Percentiles rank a stretch among this genome's conserved stretches.
phyloP scores from a whole-genome alignment of 306 rosid genomes.

The Vigna unguiculata region DNA sequence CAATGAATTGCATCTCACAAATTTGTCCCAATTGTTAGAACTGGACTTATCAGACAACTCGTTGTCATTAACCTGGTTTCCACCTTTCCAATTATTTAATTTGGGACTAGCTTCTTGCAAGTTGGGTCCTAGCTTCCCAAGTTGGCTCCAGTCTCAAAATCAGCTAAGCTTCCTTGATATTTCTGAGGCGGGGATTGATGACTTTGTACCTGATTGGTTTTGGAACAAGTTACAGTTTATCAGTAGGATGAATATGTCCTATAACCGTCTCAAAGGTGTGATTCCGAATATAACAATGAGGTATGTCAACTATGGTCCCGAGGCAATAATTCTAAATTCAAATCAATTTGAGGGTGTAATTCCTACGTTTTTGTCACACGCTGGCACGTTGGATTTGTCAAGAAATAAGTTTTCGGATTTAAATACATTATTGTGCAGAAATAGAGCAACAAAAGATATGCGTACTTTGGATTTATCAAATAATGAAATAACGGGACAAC shows the following conservation, averaged over 20 bases:
- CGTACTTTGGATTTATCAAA: neutral
- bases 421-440: neutral
- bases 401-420: conserved; percentile 15
- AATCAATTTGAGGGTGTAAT: conserved; percentile 30
- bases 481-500: conserved; percentile 17
- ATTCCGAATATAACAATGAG: conserved; percentile 26
- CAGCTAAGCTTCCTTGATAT: accelerated
- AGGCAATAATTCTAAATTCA: neutral
- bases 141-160: conserved; percentile 11
- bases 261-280: conserved; percentile 6
- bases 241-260: accelerated
- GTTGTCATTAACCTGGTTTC: conserved; percentile 13
- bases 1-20: conserved; percentile 14
- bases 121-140: conserved; percentile 35
- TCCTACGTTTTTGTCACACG: neutral
- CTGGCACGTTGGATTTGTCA: neutral
- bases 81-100: neutral
- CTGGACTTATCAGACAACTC: neutral
- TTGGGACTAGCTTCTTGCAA: conserved; percentile 23
- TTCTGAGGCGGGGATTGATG: conserved; percentile 2
- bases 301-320: accelerated
- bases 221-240: neutral
- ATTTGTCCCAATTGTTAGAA: accelerated
- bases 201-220: conserved; percentile 23
- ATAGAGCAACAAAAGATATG: neutral